A percentile compares a stretch with the other conserved stretches of the same genome.
Evolutionary conservation across 2,329 filamentous ascomycete species (phyloP).

Genomic region (Claviceps paspali): DNA sequence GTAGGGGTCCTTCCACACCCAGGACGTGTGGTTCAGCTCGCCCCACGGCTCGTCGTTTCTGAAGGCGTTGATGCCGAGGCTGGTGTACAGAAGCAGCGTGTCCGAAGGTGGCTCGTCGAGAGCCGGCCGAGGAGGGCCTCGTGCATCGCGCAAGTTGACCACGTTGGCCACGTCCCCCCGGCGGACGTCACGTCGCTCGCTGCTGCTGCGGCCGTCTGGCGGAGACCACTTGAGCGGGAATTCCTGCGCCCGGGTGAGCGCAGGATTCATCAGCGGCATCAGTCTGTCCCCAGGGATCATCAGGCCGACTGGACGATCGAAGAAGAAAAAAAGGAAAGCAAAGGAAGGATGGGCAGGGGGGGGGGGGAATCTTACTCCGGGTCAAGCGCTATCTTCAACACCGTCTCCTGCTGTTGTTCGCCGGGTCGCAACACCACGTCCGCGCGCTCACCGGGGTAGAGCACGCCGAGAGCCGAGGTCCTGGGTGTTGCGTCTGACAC

Average conservation of each 20-base stretch:
- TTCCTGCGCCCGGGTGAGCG: conserved; percentile 8
- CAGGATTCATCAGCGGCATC: conserved; percentile 11
- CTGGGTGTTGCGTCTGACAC: conserved; percentile 5
- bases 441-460: conserved; percentile 12
- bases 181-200: neutral
- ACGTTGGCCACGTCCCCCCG: neutral
- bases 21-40: conserved; percentile 10
- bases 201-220: neutral
- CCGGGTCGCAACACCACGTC: conserved; percentile 4
- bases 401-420: no score
- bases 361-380: conserved; percentile 4
- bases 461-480: conserved; percentile 8
- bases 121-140: neutral
- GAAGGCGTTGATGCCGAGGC: conserved; percentile 6
- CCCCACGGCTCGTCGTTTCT: conserved; percentile 8
- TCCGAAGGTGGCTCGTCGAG: neutral
- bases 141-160: neutral
- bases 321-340: neutral
- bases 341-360: no score
- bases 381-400: conserved; percentile 5
- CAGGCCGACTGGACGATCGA: no score
- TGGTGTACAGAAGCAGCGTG: conserved; percentile 8
- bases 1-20: conserved; percentile 7
- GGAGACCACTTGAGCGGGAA: conserved; percentile 7
- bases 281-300: conserved; percentile 6